Base-by-base conservation (phyloP, 768 basidiomycete genomes). In the Suillus luteus region DNA sequence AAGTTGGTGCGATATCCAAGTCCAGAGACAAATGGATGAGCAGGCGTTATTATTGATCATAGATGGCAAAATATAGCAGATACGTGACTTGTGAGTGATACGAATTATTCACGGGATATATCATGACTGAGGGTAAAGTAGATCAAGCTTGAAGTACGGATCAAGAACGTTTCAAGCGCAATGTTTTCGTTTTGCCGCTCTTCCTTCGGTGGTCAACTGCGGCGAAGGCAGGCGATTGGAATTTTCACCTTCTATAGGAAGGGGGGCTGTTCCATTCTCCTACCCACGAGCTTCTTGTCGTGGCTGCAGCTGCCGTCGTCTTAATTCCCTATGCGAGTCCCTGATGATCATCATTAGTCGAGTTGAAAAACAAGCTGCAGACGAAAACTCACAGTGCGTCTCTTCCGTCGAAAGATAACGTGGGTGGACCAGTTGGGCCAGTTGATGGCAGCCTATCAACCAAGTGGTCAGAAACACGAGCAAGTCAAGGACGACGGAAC, bases 211-310 rank as follows among this genome's bases (percentile, higher is more conserved):
- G 57, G 40, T 19, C 17, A 40, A 41, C 40, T 58, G 57, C 10
- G 17, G 57, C 11, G 57, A 58, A 58, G 24, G 57, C 40, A n/a
- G 17, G 41, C 17, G 57, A 58, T 31, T 43, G 57, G 27, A 24
- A 11, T 10, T 6, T 19, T 58, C 10, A 11, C 10, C 15, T 27
- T 27, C 40, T 11, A 11, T 17, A 41, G 40, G 57, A 58, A 11
- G 57, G 40, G 24, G 17, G 12, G 17, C 10, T 31, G 17, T 19
- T 17, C 24, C 40, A 41, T 19, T 41, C 24, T 2, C 9, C 24
- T 38, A 7, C 9, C 5, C 5, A 40, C 15, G 15, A 57, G 22
- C 37, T 37, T 10, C 17, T 2, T 57, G 22, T 57, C 22, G 55
- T 40, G 9, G 15, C 55, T 27, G 15, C 17, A 38, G 8, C 22